Base-by-base conservation (phyloP, 768 basidiomycete species). In the Mycena capillaripes region DNA sequence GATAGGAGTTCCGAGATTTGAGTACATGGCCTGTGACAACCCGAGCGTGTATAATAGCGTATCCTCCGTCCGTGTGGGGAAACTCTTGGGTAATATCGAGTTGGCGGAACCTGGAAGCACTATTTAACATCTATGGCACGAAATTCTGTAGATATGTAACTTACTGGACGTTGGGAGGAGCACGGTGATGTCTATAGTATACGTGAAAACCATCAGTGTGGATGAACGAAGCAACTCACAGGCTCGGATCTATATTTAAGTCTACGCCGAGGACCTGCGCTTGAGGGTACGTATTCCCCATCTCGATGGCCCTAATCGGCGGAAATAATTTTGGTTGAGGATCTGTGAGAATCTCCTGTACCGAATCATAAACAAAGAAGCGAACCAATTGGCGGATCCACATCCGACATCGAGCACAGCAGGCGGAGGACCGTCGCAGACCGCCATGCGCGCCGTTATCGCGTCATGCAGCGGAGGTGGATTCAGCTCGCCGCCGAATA, bases 41-140 rank as follows among this genome's bases (percentile, higher is more conserved):
- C 46, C 60, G 60, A 11, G 44, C 60, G 42, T 61, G 60, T 29
- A 61, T 61, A n/a, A 61, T 61, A 29, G 8, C 29, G 60, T 61
- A 61, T 61, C 60, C 60, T 29, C 29, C 40, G n/a, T 30, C 29
- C 12, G 30, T 32, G 16, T 25, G 19, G 34, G 60, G 60, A 12
- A 61, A 23, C 1, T n/a, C 60, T 46, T 61, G 60, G 27, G 44
- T 53, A 30, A 16, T n/a, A n/a, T n/a, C n/a, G n/a, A n/a, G n/a
- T n/a, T n/a, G n/a, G n/a, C n/a, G n/a, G n/a, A n/a, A n/a, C n/a
- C n/a, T n/a, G n/a, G n/a, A n/a, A n/a, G n/a, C n/a, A n/a, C n/a
- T n/a, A n/a, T n/a, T 53, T n/a, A n/a, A n/a, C n/a, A n/a, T n/a
- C n/a, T n/a, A n/a, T n/a, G n/a, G n/a, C n/a, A n/a, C n/a, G n/a